Percentiles rank a stretch among this genome's conserved stretches.
Conservation (phyloP, 805 yeast genomes). For the Candida oleophila region DNA sequence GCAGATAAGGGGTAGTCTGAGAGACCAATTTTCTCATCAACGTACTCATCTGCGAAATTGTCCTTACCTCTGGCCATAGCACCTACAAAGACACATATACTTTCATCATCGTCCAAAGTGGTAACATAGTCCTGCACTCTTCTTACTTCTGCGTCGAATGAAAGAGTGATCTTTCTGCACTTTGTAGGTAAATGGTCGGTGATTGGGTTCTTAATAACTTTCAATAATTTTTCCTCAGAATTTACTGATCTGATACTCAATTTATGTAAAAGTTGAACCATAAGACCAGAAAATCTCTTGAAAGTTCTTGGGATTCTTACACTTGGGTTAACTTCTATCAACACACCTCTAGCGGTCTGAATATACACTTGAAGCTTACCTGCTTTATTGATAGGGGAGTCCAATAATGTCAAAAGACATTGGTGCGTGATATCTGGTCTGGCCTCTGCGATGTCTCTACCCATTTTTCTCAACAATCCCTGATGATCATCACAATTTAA, state of each 20-base stretch:
- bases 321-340: constrained; percentile 92
- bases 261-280: constrained; percentile 95
- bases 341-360: constrained; percentile 91
- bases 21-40: constrained; percentile 94
- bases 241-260: constrained; percentile 91
- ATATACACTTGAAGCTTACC: constrained; percentile 96
- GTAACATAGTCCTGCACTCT: constrained; percentile 85
- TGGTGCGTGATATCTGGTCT: constrained; percentile 99
- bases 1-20: constrained; percentile 96
- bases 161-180: constrained; percentile 88
- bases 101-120: constrained; percentile 81
- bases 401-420: constrained; percentile 88
- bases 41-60: constrained; percentile 94
- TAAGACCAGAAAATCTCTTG: constrained; percentile 94
- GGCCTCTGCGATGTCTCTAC: constrained; percentile 95
- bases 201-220: constrained; percentile 94
- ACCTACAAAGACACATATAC: constrained; percentile 97
- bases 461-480: constrained; percentile 91
- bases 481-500: constrained; percentile 98
- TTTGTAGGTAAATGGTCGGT: constrained; percentile 96
- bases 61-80: constrained; percentile 99
- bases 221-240: constrained; percentile 89
- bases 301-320: constrained; percentile 98
- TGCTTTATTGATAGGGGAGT: constrained; percentile 97
- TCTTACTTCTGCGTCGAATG: constrained; percentile 86